Evolutionary conservation across 306 rosid genomes (phyloP).

Genomic region (Senna tora): DNA sequence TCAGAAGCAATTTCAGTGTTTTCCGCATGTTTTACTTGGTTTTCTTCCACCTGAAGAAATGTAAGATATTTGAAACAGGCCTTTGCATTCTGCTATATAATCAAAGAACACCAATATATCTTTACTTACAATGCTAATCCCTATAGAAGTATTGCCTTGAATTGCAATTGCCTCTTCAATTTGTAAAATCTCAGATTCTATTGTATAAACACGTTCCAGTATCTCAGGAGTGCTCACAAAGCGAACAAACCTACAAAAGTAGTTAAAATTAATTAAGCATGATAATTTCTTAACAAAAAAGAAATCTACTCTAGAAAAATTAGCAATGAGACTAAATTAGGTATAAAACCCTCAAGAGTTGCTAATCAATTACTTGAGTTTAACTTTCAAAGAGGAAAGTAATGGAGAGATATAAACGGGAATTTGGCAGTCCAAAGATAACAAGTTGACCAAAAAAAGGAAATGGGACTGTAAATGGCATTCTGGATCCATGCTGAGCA

Average conservation of each 20-base stretch:
- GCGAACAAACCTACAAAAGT: constrained; percentile 84
- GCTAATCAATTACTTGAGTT: not conserved
- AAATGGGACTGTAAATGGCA: constrained; percentile 13
- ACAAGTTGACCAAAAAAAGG: constrained; percentile 13
- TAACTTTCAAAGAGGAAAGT: constrained; percentile 28
- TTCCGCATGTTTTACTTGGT: constrained; percentile 65
- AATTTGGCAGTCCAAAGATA: constrained; percentile 15
- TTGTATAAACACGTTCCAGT: constrained; percentile 84
- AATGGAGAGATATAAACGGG: not conserved
- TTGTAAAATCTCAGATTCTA: constrained; percentile 89
- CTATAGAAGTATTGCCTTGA: constrained; percentile 80
- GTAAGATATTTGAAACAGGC: constrained; percentile 36
- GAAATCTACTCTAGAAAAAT: not conserved
- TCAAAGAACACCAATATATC: constrained; percentile 26
- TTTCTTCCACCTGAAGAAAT: constrained; percentile 72
- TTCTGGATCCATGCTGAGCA: constrained; percentile 17
- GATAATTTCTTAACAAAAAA: constrained; percentile 1
- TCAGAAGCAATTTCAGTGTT: constrained; percentile 59
- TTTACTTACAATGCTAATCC: constrained; percentile 61
- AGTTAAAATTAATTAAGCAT: constrained; percentile 30
- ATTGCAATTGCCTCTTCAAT: constrained; percentile 92
- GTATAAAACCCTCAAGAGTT: constrained; percentile 30
- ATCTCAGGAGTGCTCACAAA: constrained; percentile 96
- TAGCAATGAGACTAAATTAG: not conserved
- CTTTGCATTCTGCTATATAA: constrained; percentile 17